Conservation (phyloP, 345 rosid genomes). For the Gossypium raimondii region DNA sequence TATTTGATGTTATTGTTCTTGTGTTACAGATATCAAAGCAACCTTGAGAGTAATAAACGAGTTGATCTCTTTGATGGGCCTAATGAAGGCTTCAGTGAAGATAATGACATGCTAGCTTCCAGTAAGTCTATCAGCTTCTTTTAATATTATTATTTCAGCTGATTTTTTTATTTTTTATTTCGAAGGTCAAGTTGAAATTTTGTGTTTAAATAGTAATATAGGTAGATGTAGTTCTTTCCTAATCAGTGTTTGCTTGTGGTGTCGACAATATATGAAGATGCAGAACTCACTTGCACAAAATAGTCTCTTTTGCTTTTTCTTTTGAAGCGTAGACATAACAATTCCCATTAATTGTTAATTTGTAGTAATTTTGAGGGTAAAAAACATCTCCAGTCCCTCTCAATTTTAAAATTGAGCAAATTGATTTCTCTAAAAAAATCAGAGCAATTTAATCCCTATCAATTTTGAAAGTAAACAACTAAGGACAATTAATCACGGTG, state of each 20-base stretch:
- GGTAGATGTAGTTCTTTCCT: not conserved
- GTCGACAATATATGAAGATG: not conserved
- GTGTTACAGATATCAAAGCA: slow-evolving; percentile 58
- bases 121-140: slow-evolving; percentile 41
- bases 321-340: not conserved
- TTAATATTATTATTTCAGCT: not conserved
- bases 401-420: too few relatives aligned
- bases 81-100: slow-evolving; percentile 66
- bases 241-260: not conserved
- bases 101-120: slow-evolving; percentile 81
- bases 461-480: too few relatives aligned
- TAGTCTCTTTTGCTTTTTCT: not conserved
- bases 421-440: too few relatives aligned
- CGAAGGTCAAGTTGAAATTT: not conserved
- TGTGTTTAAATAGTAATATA: not conserved
- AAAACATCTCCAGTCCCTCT: too few relatives aligned
- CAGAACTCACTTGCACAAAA: not conserved
- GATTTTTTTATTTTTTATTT: not conserved
- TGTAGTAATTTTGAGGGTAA: not conserved
- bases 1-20: slow-evolving; percentile 19
- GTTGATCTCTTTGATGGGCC: slow-evolving; percentile 92
- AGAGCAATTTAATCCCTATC: too few relatives aligned
- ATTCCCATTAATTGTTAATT: not conserved
- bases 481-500: too few relatives aligned
- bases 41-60: slow-evolving; percentile 76